Evolutionary conservation across 2,329 filamentous ascomycete genomes (phyloP).

Genomic region (Falciphora oryzae): DNA sequence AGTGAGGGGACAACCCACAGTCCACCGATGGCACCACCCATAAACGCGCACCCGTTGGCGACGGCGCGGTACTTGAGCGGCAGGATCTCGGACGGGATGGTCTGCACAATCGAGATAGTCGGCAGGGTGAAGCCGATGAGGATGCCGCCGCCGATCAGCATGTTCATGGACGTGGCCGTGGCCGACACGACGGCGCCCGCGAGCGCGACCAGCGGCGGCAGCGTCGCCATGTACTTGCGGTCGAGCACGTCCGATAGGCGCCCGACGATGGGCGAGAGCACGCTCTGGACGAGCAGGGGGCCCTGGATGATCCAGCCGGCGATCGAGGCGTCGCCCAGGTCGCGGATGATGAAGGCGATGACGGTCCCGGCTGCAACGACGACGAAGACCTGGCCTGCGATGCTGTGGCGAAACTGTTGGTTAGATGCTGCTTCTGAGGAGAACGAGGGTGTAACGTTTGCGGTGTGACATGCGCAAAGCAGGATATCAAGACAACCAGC

Average conservation of each 20-base stretch:
- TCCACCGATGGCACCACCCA: conserved; percentile 45
- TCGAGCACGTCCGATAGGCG: conserved; percentile 51
- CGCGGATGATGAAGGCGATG: conserved; percentile 49
- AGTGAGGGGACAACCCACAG: conserved; percentile 39
- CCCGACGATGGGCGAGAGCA: conserved; percentile 49
- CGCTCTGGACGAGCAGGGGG: conserved; percentile 51
- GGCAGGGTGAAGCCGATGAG: conserved; percentile 49
- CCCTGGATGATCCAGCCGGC: conserved; percentile 53
- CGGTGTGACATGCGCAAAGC: conserved; percentile 35
- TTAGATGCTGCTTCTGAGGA: not conserved
- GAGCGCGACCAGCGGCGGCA: conserved; percentile 48
- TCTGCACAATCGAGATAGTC: conserved; percentile 49
- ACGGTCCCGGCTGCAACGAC: conserved; percentile 50
- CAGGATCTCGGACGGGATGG: conserved; percentile 51
- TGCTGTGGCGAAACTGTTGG: conserved; percentile 21
- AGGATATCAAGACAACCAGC: conserved; percentile 38
- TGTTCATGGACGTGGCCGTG: conserved; percentile 48
- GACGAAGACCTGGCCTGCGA: conserved; percentile 50
- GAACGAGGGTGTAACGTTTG: not conserved
- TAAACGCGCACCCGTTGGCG: conserved; percentile 46
- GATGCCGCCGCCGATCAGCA: conserved; percentile 51
- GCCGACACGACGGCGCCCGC: conserved; percentile 48
- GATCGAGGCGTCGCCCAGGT: conserved; percentile 43
- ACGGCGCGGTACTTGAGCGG: conserved; percentile 51
- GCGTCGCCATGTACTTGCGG: conserved; percentile 45